These are phyloP conservation scores for Brassica cretica DNA, from an alignment of 345 rosid genomes.

Conservation along the genomic window DNA sequence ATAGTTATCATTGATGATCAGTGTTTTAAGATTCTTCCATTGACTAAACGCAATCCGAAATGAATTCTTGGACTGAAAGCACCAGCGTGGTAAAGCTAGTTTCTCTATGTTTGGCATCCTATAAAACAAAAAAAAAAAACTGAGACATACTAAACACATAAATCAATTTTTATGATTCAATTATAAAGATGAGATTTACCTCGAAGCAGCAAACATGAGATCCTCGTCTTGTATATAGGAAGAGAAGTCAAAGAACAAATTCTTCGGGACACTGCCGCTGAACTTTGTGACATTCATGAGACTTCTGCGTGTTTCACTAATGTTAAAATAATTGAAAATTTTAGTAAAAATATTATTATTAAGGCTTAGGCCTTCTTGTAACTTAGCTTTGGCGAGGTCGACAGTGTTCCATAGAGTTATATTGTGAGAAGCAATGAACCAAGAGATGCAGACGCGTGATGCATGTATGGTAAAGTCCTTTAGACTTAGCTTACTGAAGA, in stretches of 20 bases:
- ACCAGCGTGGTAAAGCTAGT: conserved; percentile 17
- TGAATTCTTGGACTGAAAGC: not conserved
- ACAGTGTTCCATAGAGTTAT: conserved; percentile 13
- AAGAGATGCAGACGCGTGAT: conserved; percentile 18
- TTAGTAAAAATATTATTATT: not conserved
- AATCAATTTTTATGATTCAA: too few species aligned
- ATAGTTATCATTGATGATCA: not conserved
- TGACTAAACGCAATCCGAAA: not conserved
- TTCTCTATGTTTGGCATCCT: conserved; percentile 27
- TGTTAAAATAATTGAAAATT: not conserved
- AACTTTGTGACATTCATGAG: not conserved
- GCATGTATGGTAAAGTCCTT: not conserved
- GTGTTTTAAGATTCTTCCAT: conserved; percentile 25
- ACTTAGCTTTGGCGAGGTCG: not conserved
- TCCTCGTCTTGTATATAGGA: not conserved
- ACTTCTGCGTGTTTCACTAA: not conserved
- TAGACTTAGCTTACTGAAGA: conserved; percentile 4
- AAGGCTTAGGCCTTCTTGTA: conserved; percentile 10
- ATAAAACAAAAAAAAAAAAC: not conserved
- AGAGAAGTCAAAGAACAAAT: not conserved
- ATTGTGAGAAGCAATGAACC: conserved; percentile 27
- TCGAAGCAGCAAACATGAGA: not conserved
- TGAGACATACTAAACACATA: not conserved
- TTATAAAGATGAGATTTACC: too few species aligned
- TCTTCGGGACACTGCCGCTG: conserved; percentile 11